A percentile compares a stretch with the other conserved stretches of the same genome.
These are phyloP conservation scores for Panaeolus papilionaceus DNA, from an alignment of 768 basidiomycete genomes.

Conservation along the genomic window DNA sequence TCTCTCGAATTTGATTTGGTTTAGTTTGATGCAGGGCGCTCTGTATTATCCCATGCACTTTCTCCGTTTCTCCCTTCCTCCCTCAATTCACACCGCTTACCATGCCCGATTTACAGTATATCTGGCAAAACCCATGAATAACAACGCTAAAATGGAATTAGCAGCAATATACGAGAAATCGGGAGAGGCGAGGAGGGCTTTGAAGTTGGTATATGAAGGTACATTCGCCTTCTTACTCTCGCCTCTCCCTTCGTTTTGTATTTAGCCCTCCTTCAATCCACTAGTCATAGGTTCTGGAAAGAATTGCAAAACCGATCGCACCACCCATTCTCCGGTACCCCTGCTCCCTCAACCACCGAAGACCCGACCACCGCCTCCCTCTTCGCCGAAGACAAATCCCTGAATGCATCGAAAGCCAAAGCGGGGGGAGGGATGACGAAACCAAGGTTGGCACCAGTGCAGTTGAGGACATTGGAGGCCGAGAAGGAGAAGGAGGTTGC, in stretches of 20 bases:
- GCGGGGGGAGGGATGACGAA: no score
- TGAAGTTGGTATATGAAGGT: constrained; percentile 89
- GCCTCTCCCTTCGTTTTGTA: neutral
- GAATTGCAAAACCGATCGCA: no score
- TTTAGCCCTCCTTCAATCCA: neutral
- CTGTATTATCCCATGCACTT: no score
- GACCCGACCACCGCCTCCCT: constrained; percentile 49
- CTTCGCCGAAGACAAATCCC: constrained; percentile 64
- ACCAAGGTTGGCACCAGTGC: no score
- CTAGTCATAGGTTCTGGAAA: no score
- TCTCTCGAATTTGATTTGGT: no score
- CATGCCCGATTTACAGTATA: constrained; percentile 76
- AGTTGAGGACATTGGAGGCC: no score
- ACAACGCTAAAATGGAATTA: constrained; percentile 87
- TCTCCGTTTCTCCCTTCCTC: constrained; percentile 55
- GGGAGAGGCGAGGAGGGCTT: constrained; percentile 74
- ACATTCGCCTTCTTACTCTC: constrained; percentile 17
- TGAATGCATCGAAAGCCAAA: no score
- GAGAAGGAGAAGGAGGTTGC: no score
- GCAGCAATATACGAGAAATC: constrained; percentile 87
- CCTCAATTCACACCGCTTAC: constrained; percentile 85
- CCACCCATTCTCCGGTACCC: no score
- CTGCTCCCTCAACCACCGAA: no score
- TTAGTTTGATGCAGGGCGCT: no score
- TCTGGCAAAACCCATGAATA: constrained; percentile 70